Evolutionary conservation across 1,139 yeast species (phyloP).

Genomic region (Martiniozyma asiatica): DNA sequence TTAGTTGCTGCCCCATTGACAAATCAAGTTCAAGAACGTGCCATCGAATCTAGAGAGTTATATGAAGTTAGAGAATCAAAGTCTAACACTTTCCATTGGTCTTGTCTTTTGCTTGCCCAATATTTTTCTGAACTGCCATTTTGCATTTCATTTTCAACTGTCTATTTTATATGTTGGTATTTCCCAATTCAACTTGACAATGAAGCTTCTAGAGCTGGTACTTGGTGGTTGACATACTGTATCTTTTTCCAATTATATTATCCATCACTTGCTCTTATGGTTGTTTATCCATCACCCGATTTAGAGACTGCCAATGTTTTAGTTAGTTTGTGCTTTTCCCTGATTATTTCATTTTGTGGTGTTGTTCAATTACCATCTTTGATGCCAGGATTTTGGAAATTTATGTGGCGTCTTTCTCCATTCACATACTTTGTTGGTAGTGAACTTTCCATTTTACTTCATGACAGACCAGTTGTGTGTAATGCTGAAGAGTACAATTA

Average conservation of each 20-base stretch:
- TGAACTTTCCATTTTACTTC: slow-evolving; percentile 36
- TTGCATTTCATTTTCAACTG: slow-evolving; percentile 35
- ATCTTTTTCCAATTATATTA: slow-evolving; percentile 44
- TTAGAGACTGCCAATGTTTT: slow-evolving; percentile 46
- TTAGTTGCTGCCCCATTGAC: slow-evolving; percentile 38
- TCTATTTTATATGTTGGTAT: slow-evolving; percentile 40
- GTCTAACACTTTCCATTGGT: slow-evolving; percentile 55
- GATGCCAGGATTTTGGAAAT: slow-evolving; percentile 56
- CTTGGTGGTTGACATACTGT: slow-evolving; percentile 37
- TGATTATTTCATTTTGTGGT: slow-evolving; percentile 47
- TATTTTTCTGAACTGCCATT: slow-evolving; percentile 43
- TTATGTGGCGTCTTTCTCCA: slow-evolving; percentile 62
- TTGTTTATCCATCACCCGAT: slow-evolving; percentile 45
- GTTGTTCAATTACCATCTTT: slow-evolving; percentile 41
- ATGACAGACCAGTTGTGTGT: slow-evolving; percentile 44
- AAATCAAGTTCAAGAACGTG: slow-evolving; percentile 45
- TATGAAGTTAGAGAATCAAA: slow-evolving; percentile 52
- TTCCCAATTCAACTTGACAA: slow-evolving; percentile 41
- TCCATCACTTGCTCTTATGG: slow-evolving; percentile 37
- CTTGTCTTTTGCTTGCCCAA: slow-evolving; percentile 40
- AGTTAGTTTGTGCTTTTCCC: slow-evolving; percentile 38
- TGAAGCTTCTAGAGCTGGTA: slow-evolving; percentile 34
- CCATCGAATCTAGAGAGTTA: slow-evolving; percentile 41
- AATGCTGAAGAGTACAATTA: slow-evolving; percentile 33
- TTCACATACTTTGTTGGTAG: slow-evolving; percentile 54